Conservation (phyloP, 345 rosid species). For the Viola odorata region DNA sequence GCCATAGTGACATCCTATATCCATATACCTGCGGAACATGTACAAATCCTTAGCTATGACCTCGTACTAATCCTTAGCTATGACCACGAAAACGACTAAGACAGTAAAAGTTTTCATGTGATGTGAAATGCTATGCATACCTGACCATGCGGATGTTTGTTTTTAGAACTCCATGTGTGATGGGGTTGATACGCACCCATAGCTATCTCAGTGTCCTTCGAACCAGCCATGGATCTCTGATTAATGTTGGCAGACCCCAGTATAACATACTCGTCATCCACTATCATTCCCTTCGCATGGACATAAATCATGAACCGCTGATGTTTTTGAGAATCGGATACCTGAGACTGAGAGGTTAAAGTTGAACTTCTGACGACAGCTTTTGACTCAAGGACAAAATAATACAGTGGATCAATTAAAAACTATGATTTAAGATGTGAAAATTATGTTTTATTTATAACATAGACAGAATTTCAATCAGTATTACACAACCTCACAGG, state of each 20-base stretch:
- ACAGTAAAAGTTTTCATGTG: background rate
- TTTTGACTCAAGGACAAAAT: background rate
- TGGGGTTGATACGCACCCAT: slow-evolving; percentile 97
- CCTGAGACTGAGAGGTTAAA: slow-evolving; percentile 4
- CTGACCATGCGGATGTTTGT: slow-evolving; percentile 73
- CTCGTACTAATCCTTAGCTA: background rate
- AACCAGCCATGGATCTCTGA: slow-evolving; percentile 97
- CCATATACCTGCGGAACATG: slow-evolving; percentile 57
- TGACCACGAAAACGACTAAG: background rate
- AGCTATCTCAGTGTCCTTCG: slow-evolving; percentile 88
- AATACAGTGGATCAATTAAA: no score
- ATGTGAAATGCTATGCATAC: slow-evolving; percentile 28
- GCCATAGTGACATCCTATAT: slow-evolving; percentile 91
- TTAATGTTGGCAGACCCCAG: slow-evolving; percentile 92
- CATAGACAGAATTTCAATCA: no score
- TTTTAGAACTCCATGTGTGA: slow-evolving; percentile 53
- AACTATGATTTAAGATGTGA: no score
- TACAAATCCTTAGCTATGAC: background rate
- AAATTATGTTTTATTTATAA: no score
- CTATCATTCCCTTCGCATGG: slow-evolving; percentile 91
- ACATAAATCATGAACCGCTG: slow-evolving; percentile 86
- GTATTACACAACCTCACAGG: no score
- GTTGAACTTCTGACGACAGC: no score
- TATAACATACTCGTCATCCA: slow-evolving; percentile 83
- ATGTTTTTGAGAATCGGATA: slow-evolving; percentile 6